Evolutionary conservation across 2,329 filamentous ascomycete species (phyloP).

Genomic region (Xylariaceae sp.): DNA sequence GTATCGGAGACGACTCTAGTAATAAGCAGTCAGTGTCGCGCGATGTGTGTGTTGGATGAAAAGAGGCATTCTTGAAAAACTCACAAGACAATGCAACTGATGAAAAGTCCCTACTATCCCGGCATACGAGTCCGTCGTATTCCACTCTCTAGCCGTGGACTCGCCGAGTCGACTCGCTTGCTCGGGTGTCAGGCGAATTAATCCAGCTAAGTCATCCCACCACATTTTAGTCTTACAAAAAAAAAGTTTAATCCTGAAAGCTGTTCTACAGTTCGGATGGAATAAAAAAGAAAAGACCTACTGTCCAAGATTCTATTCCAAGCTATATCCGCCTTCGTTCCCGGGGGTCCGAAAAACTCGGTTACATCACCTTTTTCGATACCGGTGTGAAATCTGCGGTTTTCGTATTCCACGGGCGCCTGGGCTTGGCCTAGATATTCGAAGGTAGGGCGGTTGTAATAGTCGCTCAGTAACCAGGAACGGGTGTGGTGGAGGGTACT

Average conservation of each 20-base stretch:
- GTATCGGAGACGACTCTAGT: not conserved
- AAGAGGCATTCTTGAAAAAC: not conserved
- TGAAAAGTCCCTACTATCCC: not conserved
- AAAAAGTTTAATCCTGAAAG: too few species aligned
- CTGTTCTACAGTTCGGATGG: too few species aligned
- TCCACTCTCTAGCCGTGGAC: not conserved
- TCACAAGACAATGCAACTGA: not conserved
- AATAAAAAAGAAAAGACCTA: not conserved
- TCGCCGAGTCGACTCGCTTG: not conserved
- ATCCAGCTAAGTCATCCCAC: not conserved
- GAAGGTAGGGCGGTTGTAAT: not conserved
- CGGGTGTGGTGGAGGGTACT: not conserved
- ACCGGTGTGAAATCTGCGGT: not conserved
- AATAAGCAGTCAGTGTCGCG: not conserved
- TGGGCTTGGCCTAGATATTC: not conserved
- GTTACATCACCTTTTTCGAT: not conserved
- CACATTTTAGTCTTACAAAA: not conserved
- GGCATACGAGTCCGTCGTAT: not conserved
- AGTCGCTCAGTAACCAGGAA: not conserved
- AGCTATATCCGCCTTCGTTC: not conserved
- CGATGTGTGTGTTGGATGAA: not conserved
- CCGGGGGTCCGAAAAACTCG: not conserved
- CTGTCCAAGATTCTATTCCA: not conserved
- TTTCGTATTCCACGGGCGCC: not conserved
- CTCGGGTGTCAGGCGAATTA: not conserved